Percentiles rank a stretch among this genome's conserved stretches.
Conservation (phyloP, 2,329 filamentous ascomycete species). For the Ophiostoma sp. region DNA sequence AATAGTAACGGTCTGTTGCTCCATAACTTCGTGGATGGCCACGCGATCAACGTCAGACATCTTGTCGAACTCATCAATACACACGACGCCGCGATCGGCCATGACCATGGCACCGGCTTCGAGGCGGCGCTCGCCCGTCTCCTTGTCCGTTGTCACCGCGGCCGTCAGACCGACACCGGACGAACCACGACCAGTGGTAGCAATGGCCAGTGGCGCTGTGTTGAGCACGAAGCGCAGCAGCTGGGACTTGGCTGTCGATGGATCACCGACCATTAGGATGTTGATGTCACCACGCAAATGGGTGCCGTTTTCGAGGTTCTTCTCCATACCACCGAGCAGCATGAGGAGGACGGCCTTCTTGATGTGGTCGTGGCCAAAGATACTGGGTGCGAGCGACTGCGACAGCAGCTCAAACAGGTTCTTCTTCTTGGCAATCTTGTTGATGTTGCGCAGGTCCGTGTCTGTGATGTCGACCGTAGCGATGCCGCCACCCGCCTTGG, state of each 20-base stretch:
- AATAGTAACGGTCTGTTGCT: constrained; percentile 98
- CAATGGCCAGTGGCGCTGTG: constrained; percentile 91
- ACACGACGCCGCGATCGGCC: constrained; percentile 91
- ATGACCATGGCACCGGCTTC: constrained; percentile 99
- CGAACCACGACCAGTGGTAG: constrained; percentile 91
- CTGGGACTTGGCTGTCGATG: constrained; percentile 98
- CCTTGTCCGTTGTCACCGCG: constrained; percentile 92
- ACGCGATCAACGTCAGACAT: constrained; percentile 98
- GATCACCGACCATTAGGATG: constrained; percentile 97
- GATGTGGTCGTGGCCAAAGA: constrained; percentile 94
- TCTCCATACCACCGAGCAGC: constrained; percentile 93
- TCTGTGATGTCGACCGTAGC: constrained; percentile 90
- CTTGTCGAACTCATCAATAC: constrained; percentile 99
- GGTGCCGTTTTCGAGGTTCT: constrained; percentile 96
- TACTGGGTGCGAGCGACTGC: constrained; percentile 90
- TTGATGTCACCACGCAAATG: constrained; percentile 98
- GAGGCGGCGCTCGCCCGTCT: constrained; percentile 88
- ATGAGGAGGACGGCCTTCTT: constrained; percentile 96
- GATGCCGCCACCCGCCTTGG: constrained; percentile 90
- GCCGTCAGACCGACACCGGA: constrained; percentile 97
- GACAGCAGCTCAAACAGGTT: constrained; percentile 89
- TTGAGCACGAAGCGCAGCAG: constrained; percentile 94
- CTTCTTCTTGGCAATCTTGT: constrained; percentile 91
- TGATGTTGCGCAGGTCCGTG: constrained; percentile 96
- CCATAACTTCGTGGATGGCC: constrained; percentile 99